A percentile compares a stretch with the other conserved stretches of the same genome.
Conservation (phyloP, 257 asterid species). For the Primulina tabacum region DNA sequence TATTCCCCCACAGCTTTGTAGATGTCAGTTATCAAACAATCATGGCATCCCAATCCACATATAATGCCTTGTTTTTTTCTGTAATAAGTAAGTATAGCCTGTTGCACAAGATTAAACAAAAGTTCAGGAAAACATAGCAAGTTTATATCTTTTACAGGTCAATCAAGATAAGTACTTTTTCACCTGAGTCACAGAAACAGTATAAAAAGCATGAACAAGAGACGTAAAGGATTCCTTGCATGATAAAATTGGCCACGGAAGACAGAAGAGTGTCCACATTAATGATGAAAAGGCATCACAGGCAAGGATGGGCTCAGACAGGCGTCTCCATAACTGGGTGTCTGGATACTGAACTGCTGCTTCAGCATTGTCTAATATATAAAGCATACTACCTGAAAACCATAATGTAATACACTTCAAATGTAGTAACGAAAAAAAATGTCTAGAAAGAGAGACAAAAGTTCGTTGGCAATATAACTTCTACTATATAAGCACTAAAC, state of each 20-base stretch:
- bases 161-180: conserved; percentile 10
- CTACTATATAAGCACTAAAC: conserved; percentile 1
- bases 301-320: conserved; percentile 74
- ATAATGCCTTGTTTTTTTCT: conserved; percentile 31
- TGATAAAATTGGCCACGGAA: conserved; percentile 72
- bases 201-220: conserved; percentile 77
- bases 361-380: conserved; percentile 57
- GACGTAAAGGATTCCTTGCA: conserved; percentile 71
- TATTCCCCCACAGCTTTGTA: conserved; percentile 42
- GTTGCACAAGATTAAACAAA: conserved; percentile 29
- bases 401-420: conserved; percentile 19
- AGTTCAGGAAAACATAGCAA: conserved; percentile 16
- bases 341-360: conserved; percentile 58
- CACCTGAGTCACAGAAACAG: conserved; percentile 52
- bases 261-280: conserved; percentile 95
- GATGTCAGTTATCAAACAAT: conserved; percentile 66
- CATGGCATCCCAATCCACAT: conserved; percentile 39
- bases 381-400: conserved; percentile 64
- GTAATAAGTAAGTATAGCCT: conserved; percentile 60
- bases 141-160: conserved; percentile 15
- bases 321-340: conserved; percentile 71
- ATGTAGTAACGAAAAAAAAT: conserved; percentile 11
- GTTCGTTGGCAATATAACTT: conserved; percentile 8
- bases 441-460: background rate
- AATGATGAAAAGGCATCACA: conserved; percentile 84